Evolutionary conservation across 305 asterid genomes (phyloP), one percentile per base, ranked within the genome.

Genomic region (Fraxinus velutina): DNA sequence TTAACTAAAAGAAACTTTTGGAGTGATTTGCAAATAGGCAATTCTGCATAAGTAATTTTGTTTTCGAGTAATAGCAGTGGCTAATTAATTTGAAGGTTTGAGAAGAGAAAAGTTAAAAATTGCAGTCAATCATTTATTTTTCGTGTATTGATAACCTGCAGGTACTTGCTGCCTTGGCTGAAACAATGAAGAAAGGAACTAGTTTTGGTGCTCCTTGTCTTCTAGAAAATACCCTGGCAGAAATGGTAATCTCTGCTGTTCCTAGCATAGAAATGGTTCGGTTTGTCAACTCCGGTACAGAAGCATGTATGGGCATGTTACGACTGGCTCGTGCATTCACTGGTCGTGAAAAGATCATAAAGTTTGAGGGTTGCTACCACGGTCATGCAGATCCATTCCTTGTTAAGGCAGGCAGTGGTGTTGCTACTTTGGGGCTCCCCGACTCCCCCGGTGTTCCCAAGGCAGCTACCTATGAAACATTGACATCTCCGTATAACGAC

Each of bases 131-230:
- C 73, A 27, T 66, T 66, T 66, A 24, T 27, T 66, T 66, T 27
- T 66, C 32, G 36, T 27, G 73, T 81, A 24, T 36, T 55, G 47
- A 77, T 73, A 62, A 75, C 73, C 77, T 84, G 70, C 85, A 96
- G 99, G 99, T 96, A 57, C 90, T 96, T 44, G 95, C 96, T 80
- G 98, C 98, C 82, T 90, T 96, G 91, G 89, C 91, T 50, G 94
- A 94, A 87, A 94, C 99, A 83, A 92, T 93, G 99, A 93, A 93
- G 89, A 96, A 96, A 80, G 99, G 99, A 84, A 96, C 99, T 30
- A 96, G 99, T 88, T 96, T 94, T 66, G 99, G 99, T 24, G 99
- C 99, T 33, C 99, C 99, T 52, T 96, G 99, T 86, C 97, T 93
- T 78, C 94, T 92, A n/a, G 99, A 96, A 88, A 96, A 96, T 80